Conservation (phyloP, 2,329 filamentous ascomycete genomes). For the Fusarium dimerum region DNA sequence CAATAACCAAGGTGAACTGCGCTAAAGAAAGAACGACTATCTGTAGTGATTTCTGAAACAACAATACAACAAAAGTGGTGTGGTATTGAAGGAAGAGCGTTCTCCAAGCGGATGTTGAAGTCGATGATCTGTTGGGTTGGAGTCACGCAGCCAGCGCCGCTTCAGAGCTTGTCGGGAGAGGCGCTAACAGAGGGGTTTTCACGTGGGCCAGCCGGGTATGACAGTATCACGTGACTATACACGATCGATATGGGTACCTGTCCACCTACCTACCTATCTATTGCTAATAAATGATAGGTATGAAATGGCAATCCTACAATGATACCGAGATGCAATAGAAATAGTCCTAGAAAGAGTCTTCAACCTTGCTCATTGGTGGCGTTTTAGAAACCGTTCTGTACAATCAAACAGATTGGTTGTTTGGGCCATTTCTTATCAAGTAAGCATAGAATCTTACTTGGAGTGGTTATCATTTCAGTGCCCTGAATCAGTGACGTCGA, state of each 20-base stretch:
- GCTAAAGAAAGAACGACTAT: neutral
- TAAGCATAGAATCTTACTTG: neutral
- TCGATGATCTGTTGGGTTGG: neutral
- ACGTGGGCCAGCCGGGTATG: conserved; percentile 20
- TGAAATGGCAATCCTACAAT: no score
- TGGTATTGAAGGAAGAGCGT: neutral
- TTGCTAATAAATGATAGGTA: neutral
- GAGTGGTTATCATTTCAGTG: neutral
- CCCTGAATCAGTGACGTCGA: conserved; percentile 24
- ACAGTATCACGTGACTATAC: conserved; percentile 20
- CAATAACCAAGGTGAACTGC: neutral
- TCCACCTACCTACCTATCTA: neutral
- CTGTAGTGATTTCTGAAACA: neutral
- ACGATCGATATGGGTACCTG: neutral
- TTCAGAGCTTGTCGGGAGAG: conserved; percentile 26
- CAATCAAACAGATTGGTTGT: neutral
- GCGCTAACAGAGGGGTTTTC: conserved; percentile 33
- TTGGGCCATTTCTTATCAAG: neutral
- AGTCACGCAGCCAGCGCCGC: conserved; percentile 3
- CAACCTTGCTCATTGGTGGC: no score
- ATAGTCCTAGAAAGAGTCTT: no score
- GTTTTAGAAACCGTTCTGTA: no score
- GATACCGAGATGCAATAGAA: no score
- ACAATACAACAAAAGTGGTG: neutral
- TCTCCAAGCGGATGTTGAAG: neutral